A percentile compares a stretch with the other conserved stretches of the same genome.
These are phyloP conservation scores for Amanita polypyramis DNA, from an alignment of 768 basidiomycete genomes.

Conservation along the genomic window DNA sequence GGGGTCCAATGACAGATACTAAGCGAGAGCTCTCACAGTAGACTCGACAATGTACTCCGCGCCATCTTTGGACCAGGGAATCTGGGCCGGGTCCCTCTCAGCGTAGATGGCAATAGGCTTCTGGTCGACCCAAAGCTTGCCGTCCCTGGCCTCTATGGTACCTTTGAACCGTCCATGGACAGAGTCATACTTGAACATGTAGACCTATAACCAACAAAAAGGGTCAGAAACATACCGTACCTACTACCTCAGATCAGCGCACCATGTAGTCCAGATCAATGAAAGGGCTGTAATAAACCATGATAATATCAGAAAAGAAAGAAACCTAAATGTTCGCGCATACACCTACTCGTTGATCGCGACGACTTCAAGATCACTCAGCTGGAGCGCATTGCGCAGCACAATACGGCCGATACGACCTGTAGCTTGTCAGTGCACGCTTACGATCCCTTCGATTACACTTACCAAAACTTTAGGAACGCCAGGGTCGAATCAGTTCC, in stretches of 20 bases:
- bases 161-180: constrained; percentile 93
- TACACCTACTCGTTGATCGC: constrained; percentile 84
- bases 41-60: constrained; percentile 96
- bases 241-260: no score
- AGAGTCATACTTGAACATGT: constrained; percentile 98
- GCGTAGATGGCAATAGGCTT: constrained; percentile 67
- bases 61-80: constrained; percentile 71
- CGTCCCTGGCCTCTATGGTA: constrained; percentile 68
- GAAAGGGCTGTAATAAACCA: constrained; percentile 65
- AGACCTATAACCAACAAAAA: constrained; percentile 39
- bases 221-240: no score
- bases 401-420: constrained; percentile 99
- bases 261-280: constrained; percentile 97
- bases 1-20: constrained; percentile 8
- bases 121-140: constrained; percentile 82
- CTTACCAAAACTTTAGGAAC: constrained; percentile 67
- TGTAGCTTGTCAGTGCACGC: constrained; percentile 18
- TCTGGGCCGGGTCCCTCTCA: constrained; percentile 81
- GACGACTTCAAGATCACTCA: constrained; percentile 71
- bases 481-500: constrained; percentile 3
- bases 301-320: background rate
- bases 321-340: background rate
- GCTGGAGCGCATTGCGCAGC: constrained; percentile 81
- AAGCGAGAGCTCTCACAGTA: constrained; percentile 51
- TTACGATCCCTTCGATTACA: constrained; percentile 2